These are phyloP conservation scores for Vitis hybrid DNA, from an alignment of 177 flowering plant genomes.

Conservation along the genomic window DNA sequence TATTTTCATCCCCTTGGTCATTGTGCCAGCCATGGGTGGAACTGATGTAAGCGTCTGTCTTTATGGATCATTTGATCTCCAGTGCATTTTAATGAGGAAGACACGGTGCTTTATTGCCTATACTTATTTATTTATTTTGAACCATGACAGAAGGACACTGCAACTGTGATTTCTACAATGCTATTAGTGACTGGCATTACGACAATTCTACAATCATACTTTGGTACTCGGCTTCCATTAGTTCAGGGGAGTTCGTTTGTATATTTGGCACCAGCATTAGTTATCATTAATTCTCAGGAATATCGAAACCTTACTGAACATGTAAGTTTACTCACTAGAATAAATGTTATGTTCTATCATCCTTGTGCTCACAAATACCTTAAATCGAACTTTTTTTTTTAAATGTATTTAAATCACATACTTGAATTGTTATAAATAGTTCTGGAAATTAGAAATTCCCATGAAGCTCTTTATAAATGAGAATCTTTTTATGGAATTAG, in stretches of 20 bases:
- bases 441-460: not conserved
- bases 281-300: slow-evolving; percentile 74
- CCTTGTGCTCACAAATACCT: too few species aligned
- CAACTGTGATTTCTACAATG: slow-evolving; percentile 87
- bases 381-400: too few species aligned
- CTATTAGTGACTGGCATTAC: slow-evolving; percentile 78
- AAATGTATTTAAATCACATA: too few species aligned
- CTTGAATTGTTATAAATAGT: too few species aligned
- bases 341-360: not conserved
- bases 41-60: slow-evolving; percentile 69
- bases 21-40: slow-evolving; percentile 96
- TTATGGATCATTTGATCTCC: slow-evolving; percentile 1
- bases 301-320: slow-evolving; percentile 75
- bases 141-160: slow-evolving; percentile 77
- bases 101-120: not conserved
- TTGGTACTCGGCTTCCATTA: slow-evolving; percentile 93
- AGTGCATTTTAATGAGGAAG: not conserved
- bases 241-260: slow-evolving; percentile 98
- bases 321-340: slow-evolving; percentile 42
- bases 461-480: not conserved
- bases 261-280: slow-evolving; percentile 85
- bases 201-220: slow-evolving; percentile 73
- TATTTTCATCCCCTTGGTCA: slow-evolving; percentile 74
- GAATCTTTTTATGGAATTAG: not conserved
- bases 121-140: not conserved